These are phyloP conservation scores for Cucurbita ficifolia DNA, from an alignment of 306 rosid species.

Conservation along the genomic window DNA sequence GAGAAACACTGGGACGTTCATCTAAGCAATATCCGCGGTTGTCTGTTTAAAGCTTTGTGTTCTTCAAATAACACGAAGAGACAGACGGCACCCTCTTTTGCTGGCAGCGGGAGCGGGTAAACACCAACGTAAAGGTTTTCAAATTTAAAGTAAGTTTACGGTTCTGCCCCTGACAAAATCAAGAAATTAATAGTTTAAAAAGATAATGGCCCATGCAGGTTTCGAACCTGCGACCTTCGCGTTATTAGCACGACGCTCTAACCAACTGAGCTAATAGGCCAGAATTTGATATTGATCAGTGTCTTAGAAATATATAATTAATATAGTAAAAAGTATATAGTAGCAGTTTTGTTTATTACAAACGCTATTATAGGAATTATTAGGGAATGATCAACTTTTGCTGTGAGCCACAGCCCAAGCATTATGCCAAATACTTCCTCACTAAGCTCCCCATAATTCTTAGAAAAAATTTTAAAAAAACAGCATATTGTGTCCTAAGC, in stretches of 20 bases:
- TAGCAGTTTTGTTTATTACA: too few species aligned
- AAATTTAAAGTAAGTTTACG: neutral
- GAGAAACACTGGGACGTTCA: neutral
- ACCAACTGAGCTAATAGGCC: conserved; percentile 13
- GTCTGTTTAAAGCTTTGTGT: neutral
- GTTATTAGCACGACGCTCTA: conserved; percentile 7
- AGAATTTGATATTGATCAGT: fast-evolving
- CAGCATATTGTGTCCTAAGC: neutral
- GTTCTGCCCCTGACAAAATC: neutral
- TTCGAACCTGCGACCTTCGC: conserved; percentile 13
- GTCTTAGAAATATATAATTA: too few species aligned
- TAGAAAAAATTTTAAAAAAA: neutral
- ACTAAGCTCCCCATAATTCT: neutral
- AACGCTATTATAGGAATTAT: neutral
- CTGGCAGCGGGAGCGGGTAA: neutral
- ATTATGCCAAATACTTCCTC: neutral
- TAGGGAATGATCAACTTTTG: neutral
- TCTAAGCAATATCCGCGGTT: neutral
- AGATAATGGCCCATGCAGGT: conserved; percentile 10
- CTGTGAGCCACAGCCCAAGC: neutral
- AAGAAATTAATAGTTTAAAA: too few species aligned
- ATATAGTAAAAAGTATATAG: too few species aligned
- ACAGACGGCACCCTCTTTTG: neutral
- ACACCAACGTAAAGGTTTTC: neutral
- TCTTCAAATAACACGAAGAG: neutral